Conservation (phyloP, 306 rosid genomes). For the Cicer chorassanicum region DNA sequence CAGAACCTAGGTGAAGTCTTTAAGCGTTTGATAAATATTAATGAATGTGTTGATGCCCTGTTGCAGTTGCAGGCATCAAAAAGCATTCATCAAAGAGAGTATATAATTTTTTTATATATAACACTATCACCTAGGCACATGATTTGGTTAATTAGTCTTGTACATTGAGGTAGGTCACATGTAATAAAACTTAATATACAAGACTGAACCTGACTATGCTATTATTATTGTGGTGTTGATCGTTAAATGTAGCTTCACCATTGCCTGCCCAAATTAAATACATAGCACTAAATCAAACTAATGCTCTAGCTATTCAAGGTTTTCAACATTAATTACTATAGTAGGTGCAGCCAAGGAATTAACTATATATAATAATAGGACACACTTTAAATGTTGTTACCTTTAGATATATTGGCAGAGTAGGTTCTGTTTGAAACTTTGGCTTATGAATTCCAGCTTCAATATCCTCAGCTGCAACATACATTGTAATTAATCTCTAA, state of each 20-base stretch:
- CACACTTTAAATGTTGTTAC: constrained; percentile 53
- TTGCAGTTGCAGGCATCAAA: constrained; percentile 37
- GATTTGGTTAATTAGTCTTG: constrained; percentile 57
- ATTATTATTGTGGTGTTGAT: constrained; percentile 64
- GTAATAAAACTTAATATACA: constrained; percentile 72
- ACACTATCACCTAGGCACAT: too few species aligned
- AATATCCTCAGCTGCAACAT: constrained; percentile 85
- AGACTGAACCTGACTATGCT: constrained; percentile 90
- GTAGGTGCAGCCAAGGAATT: constrained; percentile 39
- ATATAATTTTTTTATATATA: not conserved
- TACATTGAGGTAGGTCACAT: constrained; percentile 60
- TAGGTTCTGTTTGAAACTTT: constrained; percentile 82
- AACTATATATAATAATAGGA: not conserved
- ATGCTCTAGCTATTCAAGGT: constrained; percentile 41
- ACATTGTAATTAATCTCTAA: not conserved
- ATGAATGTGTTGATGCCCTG: constrained; percentile 41
- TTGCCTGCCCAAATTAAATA: constrained; percentile 73
- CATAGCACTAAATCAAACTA: constrained; percentile 60
- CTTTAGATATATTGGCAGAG: constrained; percentile 87
- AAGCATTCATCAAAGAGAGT: constrained; percentile 2
- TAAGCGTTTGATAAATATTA: constrained; percentile 41
- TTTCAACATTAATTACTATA: constrained; percentile 46
- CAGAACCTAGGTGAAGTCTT: constrained; percentile 43
- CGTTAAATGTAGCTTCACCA: constrained; percentile 64
- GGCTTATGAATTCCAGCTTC: constrained; percentile 72